phyloP scores from a whole-genome alignment of 1,139 yeast species.

The Sugiyamaella xylanicola region DNA sequence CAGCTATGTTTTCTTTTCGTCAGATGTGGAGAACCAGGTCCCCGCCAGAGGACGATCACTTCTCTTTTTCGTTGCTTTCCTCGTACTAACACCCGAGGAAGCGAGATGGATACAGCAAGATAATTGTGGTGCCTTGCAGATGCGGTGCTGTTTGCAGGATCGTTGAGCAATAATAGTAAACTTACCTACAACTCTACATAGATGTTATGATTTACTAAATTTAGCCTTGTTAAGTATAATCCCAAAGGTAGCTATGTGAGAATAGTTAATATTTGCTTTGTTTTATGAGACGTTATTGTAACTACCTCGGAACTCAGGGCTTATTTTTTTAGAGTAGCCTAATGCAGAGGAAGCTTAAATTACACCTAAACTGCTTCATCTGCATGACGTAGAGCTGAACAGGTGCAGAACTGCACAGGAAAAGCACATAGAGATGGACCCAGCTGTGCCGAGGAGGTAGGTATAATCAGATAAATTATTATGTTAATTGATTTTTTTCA shows the following conservation, averaged over 20 bases:
- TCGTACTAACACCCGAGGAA: neutral
- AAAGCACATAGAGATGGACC: too few relatives aligned
- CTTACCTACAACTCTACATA: too few relatives aligned
- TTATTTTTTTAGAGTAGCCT: neutral
- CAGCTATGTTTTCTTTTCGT: neutral
- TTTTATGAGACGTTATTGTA: neutral
- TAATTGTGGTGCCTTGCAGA: neutral
- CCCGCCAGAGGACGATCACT: neutral
- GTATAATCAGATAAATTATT: too few relatives aligned
- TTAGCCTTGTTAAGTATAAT: neutral
- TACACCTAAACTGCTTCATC: neutral
- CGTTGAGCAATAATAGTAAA: neutral
- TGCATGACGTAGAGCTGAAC: neutral
- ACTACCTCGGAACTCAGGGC: neutral
- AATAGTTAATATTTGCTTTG: neutral
- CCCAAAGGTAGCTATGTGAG: neutral
- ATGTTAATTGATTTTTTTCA: too few relatives aligned
- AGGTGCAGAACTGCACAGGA: neutral
- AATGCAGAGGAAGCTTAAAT: neutral
- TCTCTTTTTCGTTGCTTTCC: neutral
- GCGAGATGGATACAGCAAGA: neutral
- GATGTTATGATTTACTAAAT: neutral
- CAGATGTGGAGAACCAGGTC: neutral
- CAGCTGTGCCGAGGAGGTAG: neutral
- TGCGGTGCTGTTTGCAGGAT: too few relatives aligned